These are phyloP conservation scores for Phlegmacium glaucopus DNA, from an alignment of 768 basidiomycete species.

Conservation along the genomic window DNA sequence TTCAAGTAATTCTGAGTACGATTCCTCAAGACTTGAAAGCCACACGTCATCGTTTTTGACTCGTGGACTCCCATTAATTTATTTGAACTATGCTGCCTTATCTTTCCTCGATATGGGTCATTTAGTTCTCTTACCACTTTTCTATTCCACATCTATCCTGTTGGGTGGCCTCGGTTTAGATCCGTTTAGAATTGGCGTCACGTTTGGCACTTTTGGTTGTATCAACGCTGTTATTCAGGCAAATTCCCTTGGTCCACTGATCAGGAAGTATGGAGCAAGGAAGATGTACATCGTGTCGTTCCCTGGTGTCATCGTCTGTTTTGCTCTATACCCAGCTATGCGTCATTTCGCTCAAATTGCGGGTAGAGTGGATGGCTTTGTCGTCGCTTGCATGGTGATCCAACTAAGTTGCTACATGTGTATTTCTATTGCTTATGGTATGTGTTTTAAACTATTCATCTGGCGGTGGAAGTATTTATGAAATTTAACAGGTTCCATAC, in stretches of 20 bases:
- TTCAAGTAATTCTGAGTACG: background rate
- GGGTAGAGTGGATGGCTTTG: slow-evolving; percentile 29
- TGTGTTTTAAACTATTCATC: slow-evolving; percentile 5
- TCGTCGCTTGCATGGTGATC: slow-evolving; percentile 27
- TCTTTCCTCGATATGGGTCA: slow-evolving; percentile 36
- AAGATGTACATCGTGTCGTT: slow-evolving; percentile 42
- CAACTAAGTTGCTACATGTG: slow-evolving; percentile 29
- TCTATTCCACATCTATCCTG: slow-evolving; percentile 54
- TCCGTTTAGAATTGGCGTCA: slow-evolving; percentile 60
- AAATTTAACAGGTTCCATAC: slow-evolving; percentile 44
- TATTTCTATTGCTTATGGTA: slow-evolving; percentile 34
- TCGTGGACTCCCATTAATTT: slow-evolving; percentile 26
- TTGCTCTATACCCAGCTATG: slow-evolving; percentile 32
- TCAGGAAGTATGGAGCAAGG: slow-evolving; percentile 16
- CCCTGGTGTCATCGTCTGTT: slow-evolving; percentile 18
- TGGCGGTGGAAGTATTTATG: background rate
- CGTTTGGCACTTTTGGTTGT: slow-evolving; percentile 34
- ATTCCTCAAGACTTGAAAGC: slow-evolving; percentile 8
- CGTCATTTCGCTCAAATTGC: slow-evolving; percentile 30
- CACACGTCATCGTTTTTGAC: slow-evolving; percentile 20
- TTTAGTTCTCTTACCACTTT: slow-evolving; percentile 35
- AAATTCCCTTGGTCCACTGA: background rate
- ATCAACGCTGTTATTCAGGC: background rate
- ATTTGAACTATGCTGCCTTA: slow-evolving; percentile 31
- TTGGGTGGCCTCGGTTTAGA: slow-evolving; percentile 66